Evolutionary conservation across 2,329 filamentous ascomycete genomes (phyloP).

Genomic region (Lasiodiplodia sp.): DNA sequence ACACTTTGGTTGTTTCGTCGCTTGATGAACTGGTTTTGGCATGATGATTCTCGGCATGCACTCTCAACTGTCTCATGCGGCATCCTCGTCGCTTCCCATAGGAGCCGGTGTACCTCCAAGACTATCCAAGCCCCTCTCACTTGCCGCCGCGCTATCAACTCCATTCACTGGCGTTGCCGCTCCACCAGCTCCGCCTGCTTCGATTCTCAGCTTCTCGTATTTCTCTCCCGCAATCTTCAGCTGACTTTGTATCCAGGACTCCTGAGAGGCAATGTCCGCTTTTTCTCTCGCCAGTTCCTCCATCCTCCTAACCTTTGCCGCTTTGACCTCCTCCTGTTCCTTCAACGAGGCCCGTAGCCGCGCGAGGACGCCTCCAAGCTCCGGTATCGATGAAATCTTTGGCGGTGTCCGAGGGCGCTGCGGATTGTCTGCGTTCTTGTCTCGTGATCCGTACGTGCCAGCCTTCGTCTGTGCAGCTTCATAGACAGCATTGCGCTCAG

Average conservation of each 20-base stretch:
- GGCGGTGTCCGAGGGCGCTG: constrained; percentile 67
- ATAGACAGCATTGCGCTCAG: constrained; percentile 76
- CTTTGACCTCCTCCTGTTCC: constrained; percentile 67
- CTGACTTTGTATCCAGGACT: constrained; percentile 80
- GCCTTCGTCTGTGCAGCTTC: constrained; percentile 85
- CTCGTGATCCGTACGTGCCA: constrained; percentile 74
- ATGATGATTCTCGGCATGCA: not conserved
- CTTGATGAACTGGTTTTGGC: too few relatives aligned
- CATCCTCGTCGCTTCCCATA: constrained; percentile 7
- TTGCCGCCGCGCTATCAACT: constrained; percentile 40
- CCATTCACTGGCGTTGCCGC: constrained; percentile 42
- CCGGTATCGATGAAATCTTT: constrained; percentile 79
- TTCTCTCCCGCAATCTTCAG: constrained; percentile 81
- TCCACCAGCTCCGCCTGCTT: constrained; percentile 50
- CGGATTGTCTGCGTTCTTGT: constrained; percentile 49
- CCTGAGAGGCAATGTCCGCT: constrained; percentile 70
- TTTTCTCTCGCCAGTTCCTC: constrained; percentile 74
- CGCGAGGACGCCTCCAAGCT: constrained; percentile 71
- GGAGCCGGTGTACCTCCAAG: constrained; percentile 45
- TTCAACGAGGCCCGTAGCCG: constrained; percentile 68
- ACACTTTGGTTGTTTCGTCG: not conserved
- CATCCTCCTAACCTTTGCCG: constrained; percentile 67
- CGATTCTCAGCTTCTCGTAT: constrained; percentile 66
- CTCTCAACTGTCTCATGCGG: not conserved
- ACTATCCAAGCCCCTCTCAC: constrained; percentile 43